A percentile compares a stretch with the other conserved stretches of the same genome.
Evolutionary conservation across 2,329 filamentous ascomycete species (phyloP).

Genomic region (Fusarium sp.): DNA sequence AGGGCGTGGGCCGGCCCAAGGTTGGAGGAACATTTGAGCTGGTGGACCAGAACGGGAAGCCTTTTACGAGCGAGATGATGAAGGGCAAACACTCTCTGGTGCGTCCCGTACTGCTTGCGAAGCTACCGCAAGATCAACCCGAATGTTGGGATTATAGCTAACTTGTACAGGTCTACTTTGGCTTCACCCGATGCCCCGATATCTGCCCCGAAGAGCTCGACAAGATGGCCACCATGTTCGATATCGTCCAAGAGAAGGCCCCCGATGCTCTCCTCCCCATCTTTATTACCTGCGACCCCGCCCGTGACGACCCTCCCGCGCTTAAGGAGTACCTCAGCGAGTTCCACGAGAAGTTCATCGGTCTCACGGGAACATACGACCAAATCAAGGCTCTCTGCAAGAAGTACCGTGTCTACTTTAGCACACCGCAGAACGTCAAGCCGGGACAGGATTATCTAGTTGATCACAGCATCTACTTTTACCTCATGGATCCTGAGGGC

Average conservation of each 20-base stretch:
- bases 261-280: conserved; percentile 75
- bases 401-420: conserved; percentile 96
- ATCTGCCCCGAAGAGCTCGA: conserved; percentile 99
- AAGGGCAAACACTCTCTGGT: conserved; percentile 88
- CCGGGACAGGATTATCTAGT: conserved; percentile 97
- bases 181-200: conserved; percentile 97
- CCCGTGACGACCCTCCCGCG: conserved; percentile 86
- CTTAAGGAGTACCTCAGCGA: conserved; percentile 88
- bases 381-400: conserved; percentile 96
- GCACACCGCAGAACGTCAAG: conserved; percentile 87
- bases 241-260: conserved; percentile 69
- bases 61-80: conserved; percentile 83
- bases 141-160: conserved; percentile 2
- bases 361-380: conserved; percentile 92
- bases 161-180: conserved; percentile 86
- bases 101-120: conserved; percentile 23
- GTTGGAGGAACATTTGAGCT: conserved; percentile 90
- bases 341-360: conserved; percentile 89
- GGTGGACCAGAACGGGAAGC: conserved; percentile 82
- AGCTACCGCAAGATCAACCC: not conserved
- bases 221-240: conserved; percentile 98
- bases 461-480: conserved; percentile 99
- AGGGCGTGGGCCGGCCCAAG: conserved; percentile 92
- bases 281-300: conserved; percentile 97
- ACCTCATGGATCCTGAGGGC: conserved; percentile 97